A percentile compares a stretch with the other conserved stretches of the same genome.
Evolutionary conservation across 2,329 filamentous ascomycete species (phyloP).

Genomic region (Blastomyces emzantsi): DNA sequence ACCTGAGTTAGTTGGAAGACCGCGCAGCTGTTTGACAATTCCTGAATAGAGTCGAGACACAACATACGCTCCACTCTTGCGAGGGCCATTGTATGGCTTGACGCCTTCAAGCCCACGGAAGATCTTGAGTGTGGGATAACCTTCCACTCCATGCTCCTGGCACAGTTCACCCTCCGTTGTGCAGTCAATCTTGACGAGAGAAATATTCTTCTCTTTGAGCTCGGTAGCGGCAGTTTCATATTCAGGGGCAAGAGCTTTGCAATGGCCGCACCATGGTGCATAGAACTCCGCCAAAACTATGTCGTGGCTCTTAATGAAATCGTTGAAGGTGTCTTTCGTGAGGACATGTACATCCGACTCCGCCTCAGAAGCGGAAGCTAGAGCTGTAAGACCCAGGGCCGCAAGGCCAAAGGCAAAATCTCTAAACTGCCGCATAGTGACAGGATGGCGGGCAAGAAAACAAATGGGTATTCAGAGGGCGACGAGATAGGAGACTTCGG

Average conservation of each 20-base stretch:
- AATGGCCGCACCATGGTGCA: constrained; percentile 95
- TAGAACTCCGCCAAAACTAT: constrained; percentile 96
- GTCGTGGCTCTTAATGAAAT: constrained; percentile 76
- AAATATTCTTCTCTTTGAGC: constrained; percentile 42
- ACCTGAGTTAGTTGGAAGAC: constrained; percentile 19
- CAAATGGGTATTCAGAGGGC: not conserved
- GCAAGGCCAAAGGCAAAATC: constrained; percentile 33
- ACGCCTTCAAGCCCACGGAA: constrained; percentile 85
- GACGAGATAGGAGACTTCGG: not conserved
- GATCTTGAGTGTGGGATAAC: constrained; percentile 97
- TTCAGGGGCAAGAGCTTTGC: constrained; percentile 76
- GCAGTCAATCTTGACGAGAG: constrained; percentile 59
- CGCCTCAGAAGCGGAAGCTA: constrained; percentile 28
- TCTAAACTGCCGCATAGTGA: constrained; percentile 32
- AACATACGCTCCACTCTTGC: constrained; percentile 66
- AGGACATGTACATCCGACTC: constrained; percentile 74
- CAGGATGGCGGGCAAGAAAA: not conserved
- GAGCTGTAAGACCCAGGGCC: constrained; percentile 28
- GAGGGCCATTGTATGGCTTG: constrained; percentile 74
- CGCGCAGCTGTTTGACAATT: not conserved
- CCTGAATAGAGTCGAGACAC: not conserved
- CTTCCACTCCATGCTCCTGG: constrained; percentile 82
- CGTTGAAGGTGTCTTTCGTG: constrained; percentile 76
- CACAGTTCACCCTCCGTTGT: constrained; percentile 90
- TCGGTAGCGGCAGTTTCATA: constrained; percentile 43